Base-by-base conservation (phyloP, 1,284 basidiomycete species). In the Polyporus tsugae region DNA sequence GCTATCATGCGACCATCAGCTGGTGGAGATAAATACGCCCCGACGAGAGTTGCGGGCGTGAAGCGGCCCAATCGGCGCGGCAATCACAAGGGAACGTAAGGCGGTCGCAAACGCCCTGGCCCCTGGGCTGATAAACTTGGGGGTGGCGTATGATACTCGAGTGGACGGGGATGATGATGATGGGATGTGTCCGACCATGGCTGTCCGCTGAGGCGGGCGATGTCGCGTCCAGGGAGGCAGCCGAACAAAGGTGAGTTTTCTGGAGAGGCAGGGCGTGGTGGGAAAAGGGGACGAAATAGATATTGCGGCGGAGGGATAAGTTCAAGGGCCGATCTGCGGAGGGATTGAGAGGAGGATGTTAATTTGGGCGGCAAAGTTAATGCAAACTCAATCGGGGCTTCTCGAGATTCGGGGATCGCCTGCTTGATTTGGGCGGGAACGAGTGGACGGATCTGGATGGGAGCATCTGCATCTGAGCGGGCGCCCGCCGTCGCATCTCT, bases 371-470 rank as follows among this genome's bases (percentile, higher is more conserved):
- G 71, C 71, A 63, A 76, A 76, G 72, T 71, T 72, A 75, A 76
- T 76, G 69, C 66, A 78, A 79, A 79, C 78, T 77, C 75, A 77
- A 79, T 77, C 75, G 78, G 72, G 72, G 63, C 74, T 77, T 76
- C 72, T 73, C 65, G 35, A 78, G 76, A 78, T 78, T 79, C 77
- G 77, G 78, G 76, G 75, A 79, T 78, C 75, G 74, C 78, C 78
- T 74, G 73, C 74, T 75, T 61, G 62, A 64, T 73, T 70, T 72
- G 70, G 72, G 63, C 70, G 58, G 58, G 22, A 38, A 38, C 57
- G 57, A 33, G 57, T 11, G 22, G 22, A 11, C n/a, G 38, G 58
- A 60, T 60, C 58, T 60, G 38, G 36, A 39, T 36, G 33, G 55
- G 33, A 15, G 33, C 52, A 55, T 55, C 52, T 55, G 29, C 52